Base-by-base conservation (phyloP, 2,329 filamentous ascomycete genomes). In the Arthrobotrys musiformis region DNA sequence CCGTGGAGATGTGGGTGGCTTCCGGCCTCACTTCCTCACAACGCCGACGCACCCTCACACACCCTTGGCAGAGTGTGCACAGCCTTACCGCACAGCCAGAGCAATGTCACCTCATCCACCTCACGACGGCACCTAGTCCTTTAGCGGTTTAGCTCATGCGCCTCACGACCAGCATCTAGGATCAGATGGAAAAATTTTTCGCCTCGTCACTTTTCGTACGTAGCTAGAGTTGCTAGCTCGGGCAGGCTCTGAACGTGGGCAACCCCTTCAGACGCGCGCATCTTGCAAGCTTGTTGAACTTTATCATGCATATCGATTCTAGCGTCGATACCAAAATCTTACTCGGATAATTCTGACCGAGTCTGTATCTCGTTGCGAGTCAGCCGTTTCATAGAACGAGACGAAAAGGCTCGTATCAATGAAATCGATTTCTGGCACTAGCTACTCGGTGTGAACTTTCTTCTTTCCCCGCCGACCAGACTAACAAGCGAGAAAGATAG, bases 61-160 rank as follows among this genome's bases (percentile, higher is more conserved):
- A 64, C 42, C 8, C 62, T 76, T 76, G 72, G 72, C 72, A 30
- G n/a, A 28, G 40, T 60, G 7, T 48, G 64, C 72, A 76, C 72
- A 76, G 72, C 72, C 72, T 70, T 60, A 69, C 69, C 48, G 72
- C 72, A 70, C 64, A 70, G 64, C 64, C 64, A 50, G 56, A 58
- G 64, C 22, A 64, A 46, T 76, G 72, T 76, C 70, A 75, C 42
- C 37, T 44, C 63, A 69, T 70, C 72, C 72, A 69, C 72, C 44
- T 60, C 42, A 19, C 17, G 19, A 58, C 72, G 72, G 72, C 72
- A 76, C 22, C 64, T 76, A 76, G 40, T 48, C 58, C 26, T 30
- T 22, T 52, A 58, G 6, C 2, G 37, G 48, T 3, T 5, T 76
- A 66, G 64, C 37, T 8, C 28, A 0, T 63, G 48, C 48, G 37